These are phyloP conservation scores for Neurospora sp. DNA, from an alignment of 495 filamentous ascomycete genomes.

Conservation along the genomic window DNA sequence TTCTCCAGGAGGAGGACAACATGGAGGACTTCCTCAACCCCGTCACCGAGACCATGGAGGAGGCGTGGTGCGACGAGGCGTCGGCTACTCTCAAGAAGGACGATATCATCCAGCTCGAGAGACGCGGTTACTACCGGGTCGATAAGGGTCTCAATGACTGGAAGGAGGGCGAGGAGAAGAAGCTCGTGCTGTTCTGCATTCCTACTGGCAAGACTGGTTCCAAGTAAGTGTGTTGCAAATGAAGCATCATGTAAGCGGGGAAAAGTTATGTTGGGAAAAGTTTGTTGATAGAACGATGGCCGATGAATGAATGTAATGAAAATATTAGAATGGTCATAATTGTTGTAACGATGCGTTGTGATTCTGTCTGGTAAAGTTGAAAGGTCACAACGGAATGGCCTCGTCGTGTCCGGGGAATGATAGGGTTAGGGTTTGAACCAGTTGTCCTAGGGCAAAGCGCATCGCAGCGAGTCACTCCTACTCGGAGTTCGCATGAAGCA, in stretches of 20 bases:
- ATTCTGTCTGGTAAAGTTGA: not conserved
- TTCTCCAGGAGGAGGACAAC: constrained; percentile 69
- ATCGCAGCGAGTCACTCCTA: no score
- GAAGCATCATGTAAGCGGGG: not conserved
- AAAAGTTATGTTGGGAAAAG: not conserved
- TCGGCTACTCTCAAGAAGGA: constrained; percentile 64
- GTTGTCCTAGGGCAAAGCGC: no score
- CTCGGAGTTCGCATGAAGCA: not conserved
- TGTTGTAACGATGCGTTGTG: not conserved
- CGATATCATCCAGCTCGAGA: constrained; percentile 89
- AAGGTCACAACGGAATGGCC: not conserved
- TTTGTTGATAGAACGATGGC: not conserved
- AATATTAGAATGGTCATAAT: not conserved
- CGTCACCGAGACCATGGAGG: constrained; percentile 64
- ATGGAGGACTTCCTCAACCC: constrained; percentile 72
- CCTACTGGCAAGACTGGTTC: constrained; percentile 44
- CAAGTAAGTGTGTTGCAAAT: constrained; percentile 7
- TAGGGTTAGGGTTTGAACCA: not conserved
- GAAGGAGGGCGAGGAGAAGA: constrained; percentile 37
- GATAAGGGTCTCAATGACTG: constrained; percentile 46
- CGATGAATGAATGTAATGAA: not conserved
- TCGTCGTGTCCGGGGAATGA: not conserved
- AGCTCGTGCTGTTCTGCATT: constrained; percentile 69
- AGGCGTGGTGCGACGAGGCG: constrained; percentile 71
- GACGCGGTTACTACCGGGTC: constrained; percentile 80